Percentiles rank a stretch among this genome's conserved stretches.
Conservation (phyloP, 148 eudicot genomes). For the Simmondsia chinensis region DNA sequence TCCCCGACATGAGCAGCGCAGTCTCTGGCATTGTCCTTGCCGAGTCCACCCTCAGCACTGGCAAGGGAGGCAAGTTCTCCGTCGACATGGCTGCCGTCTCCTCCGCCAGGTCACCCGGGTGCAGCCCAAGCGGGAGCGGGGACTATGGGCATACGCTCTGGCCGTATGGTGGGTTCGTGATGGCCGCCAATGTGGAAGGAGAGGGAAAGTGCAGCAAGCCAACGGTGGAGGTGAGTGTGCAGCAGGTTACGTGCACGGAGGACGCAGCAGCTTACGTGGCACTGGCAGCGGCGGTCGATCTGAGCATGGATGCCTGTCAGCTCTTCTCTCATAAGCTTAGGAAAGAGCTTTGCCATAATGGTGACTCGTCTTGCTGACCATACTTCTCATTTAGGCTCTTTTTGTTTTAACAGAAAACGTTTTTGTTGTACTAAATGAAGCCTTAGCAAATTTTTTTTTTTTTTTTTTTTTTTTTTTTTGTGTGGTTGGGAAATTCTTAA, state of each 20-base stretch:
- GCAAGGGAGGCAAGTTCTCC: slow-evolving; percentile 59
- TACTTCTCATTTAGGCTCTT: too few species aligned
- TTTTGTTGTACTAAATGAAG: too few species aligned
- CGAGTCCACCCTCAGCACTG: slow-evolving; percentile 38
- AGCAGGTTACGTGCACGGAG: slow-evolving; percentile 86
- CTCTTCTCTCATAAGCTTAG: slow-evolving; percentile 84
- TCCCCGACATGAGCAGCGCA: slow-evolving; percentile 47
- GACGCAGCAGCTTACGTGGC: slow-evolving; percentile 88
- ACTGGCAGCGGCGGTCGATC: slow-evolving; percentile 72
- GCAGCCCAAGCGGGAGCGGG: slow-evolving; percentile 59
- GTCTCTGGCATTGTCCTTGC: slow-evolving; percentile 40
- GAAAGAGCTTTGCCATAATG: slow-evolving; percentile 77
- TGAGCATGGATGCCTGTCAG: slow-evolving; percentile 87
- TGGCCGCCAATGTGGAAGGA: slow-evolving; percentile 67
- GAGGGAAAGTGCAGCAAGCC: slow-evolving; percentile 68
- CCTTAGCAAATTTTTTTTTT: too few species aligned
- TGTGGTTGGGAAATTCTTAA: too few species aligned
- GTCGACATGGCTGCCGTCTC: too few species aligned
- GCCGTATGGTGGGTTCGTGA: slow-evolving; percentile 70
- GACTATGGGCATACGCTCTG: slow-evolving; percentile 53
- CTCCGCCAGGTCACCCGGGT: slow-evolving; percentile 30
- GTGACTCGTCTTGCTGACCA: slow-evolving; percentile 25
- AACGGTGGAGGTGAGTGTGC: slow-evolving; percentile 67
- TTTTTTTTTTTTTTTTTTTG: too few species aligned
- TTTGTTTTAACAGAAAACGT: too few species aligned